Base-by-base conservation (phyloP, 495 filamentous ascomycete genomes). In the Lasiosphaeris hirsuta region DNA sequence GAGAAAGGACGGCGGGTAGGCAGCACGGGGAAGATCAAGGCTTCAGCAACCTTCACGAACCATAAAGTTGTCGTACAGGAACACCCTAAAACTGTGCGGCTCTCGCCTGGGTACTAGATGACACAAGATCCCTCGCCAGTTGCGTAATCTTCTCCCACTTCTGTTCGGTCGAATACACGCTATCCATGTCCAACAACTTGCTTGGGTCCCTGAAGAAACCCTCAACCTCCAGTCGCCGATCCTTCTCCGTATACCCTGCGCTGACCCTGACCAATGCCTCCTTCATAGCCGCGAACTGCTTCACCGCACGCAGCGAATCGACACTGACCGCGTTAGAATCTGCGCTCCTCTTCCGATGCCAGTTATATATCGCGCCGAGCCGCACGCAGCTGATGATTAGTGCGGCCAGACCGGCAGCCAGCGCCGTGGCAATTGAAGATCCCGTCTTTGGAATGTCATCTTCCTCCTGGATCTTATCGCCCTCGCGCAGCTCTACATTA, bases 391-490 rank as follows among this genome's bases (percentile, higher is more conserved):
- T 15, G 11, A 61, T 4, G n/a, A 61, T 48, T 4, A 61, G 48
- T 13, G 59, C 59, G 1, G 53, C 53, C 13, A 57, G 54, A 3
- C 59, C 59, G 5, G 59, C 54, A 10, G 54, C 59, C 13, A 61
- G 40, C 15, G 48, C 59, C 1, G 59, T 61, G 5, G 59, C 59
- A 7, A 61, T 54, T n/a, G 47, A 57, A 7, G 47, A 57, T 3
- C 59, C 59, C 54, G 59, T 61, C 8, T 57, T 50, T 3, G 41
- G 14, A 10, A 23, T 10, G 42, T n/a, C 30, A 5, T 19, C 43
- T 7, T 42, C 41, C 13, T 19, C 41, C 13, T 14, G 15, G 41
- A 38, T 11, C 4, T 36, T 13, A 34, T 47, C 36, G 7, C 23
- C 53, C 40, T 45, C 4, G 23, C 45, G 1, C 34, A 7, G 8